Evolutionary conservation across 1,284 basidiomycete species (phyloP), one percentile per base, ranked within the genome.

Genomic region (Ganoderma boninense): DNA sequence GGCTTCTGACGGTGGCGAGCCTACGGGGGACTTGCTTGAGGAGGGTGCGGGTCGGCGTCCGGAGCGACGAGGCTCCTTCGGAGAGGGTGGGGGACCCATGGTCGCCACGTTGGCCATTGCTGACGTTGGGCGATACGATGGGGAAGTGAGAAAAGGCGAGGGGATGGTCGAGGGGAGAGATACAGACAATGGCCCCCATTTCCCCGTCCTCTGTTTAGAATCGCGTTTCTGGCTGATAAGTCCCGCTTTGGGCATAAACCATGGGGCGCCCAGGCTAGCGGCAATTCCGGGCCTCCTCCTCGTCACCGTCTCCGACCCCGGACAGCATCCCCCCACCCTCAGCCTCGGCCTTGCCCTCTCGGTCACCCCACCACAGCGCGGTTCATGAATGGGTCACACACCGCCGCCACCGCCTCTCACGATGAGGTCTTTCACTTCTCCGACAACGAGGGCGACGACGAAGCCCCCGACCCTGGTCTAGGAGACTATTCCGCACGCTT

Each of bases 11-110:
- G 85, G 80, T 77, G 86, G 81, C n/a, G 92, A 93, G 80, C 92
- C 79, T 59, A 73, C 90, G 76, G 92, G 91, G 49, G 93, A 93
- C 81, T 92, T 92, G 79, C 87, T 90, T 43, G 89, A 87, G 64
- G 91, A 90, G 69, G 89, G 90, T 20, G 84, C 87, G 73, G 91
- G 90, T 66, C 92, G 92, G 74, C 92, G 85, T 52, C 90, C 90
- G 74, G 92, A 93, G 74, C 92, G 90, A 75, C 92, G 86, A 66
- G 91, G 90, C 81, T 93, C 92, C 77, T 90, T 85, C 35, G 91
- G 92, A 70, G 91, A 92, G 65, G 90, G 85, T n/a, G 91, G 91
- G 32, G 92, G 91, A 68, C 90, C 91, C 92, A 93, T 93, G 57
- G 78, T 75, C 56, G 79, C 77, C 65, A 78, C 78, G 75, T 79